phyloP scores from a whole-genome alignment of 345 rosid genomes.

The Bretschneidera sinensis region DNA sequence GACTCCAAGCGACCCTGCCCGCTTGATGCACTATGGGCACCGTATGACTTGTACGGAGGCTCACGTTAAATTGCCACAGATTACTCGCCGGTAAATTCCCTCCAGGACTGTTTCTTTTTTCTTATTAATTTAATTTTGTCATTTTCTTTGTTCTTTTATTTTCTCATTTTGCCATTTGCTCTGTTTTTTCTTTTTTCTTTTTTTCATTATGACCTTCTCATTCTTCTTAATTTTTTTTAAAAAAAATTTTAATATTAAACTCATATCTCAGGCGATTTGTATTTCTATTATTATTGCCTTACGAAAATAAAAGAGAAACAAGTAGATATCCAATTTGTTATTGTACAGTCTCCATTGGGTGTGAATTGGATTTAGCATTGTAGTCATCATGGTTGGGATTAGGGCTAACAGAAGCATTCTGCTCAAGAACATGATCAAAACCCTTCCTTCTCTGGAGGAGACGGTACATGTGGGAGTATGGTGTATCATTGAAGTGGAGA shows the following conservation, averaged over 20 bases:
- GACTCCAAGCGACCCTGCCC: constrained; percentile 80
- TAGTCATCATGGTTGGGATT: not conserved
- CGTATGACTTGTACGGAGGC: constrained; percentile 72
- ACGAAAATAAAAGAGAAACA: constrained; percentile 17
- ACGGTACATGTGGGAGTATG: not conserved
- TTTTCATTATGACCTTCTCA: not conserved
- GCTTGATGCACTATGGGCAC: constrained; percentile 80
- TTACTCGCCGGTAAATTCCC: constrained; percentile 26
- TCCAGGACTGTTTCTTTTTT: constrained; percentile 7
- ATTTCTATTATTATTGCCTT: constrained; percentile 21
- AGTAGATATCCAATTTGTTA: constrained; percentile 15
- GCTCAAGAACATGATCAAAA: not conserved
- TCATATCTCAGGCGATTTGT: constrained; percentile 32
- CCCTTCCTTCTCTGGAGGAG: not conserved
- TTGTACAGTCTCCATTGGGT: not conserved
- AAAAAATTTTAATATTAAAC: constrained; percentile 9
- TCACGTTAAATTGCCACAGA: constrained; percentile 28
- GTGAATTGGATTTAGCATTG: constrained; percentile 2
- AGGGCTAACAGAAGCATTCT: not conserved
- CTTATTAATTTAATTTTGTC: not conserved
- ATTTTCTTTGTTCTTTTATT: not conserved
- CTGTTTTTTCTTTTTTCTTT: not conserved
- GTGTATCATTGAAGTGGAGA: not conserved
- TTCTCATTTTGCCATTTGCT: not conserved
- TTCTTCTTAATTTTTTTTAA: constrained; percentile 6